Conservation (phyloP, 768 basidiomycete genomes). For the Hygrophorus russula region DNA sequence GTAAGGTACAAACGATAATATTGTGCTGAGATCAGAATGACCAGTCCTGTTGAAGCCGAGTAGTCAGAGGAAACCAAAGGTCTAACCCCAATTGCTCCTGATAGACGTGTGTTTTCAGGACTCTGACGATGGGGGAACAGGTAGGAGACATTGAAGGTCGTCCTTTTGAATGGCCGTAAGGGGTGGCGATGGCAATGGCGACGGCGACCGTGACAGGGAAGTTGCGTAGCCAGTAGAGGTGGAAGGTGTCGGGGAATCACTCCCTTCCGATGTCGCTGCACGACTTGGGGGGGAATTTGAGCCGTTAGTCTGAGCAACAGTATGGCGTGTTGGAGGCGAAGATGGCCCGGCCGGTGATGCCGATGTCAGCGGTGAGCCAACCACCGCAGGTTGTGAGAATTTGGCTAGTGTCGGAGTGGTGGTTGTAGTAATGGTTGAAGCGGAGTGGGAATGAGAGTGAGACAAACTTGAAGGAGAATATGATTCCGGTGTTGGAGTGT, state of each 20-base stretch:
- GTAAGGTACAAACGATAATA: no score
- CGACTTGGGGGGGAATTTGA: conserved; percentile 18
- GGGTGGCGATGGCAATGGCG: conserved; percentile 24
- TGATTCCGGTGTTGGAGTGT: conserved; percentile 29
- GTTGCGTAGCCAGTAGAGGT: conserved; percentile 40
- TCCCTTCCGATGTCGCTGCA: conserved; percentile 30
- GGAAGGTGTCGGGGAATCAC: conserved; percentile 43
- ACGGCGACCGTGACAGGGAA: conserved; percentile 40
- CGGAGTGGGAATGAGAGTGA: conserved; percentile 36
- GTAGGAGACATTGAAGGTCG: no score
- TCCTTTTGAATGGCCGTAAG: background rate
- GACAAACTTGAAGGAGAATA: conserved; percentile 7
- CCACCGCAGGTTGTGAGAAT: conserved; percentile 11
- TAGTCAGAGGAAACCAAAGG: no score
- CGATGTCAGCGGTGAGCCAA: conserved; percentile 13
- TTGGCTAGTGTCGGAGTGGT: conserved; percentile 28
- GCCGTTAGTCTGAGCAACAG: conserved; percentile 11
- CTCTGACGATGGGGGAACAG: no score
- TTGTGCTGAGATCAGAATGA: no score
- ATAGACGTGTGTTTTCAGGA: no score
- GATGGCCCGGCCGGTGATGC: conserved; percentile 21
- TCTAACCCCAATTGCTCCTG: no score
- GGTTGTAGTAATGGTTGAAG: conserved; percentile 33
- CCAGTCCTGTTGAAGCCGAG: no score
- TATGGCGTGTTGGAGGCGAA: conserved; percentile 3